Percentiles rank a stretch among this genome's conserved stretches.
Conservation (phyloP, 805 yeast species). For the Kurtzmaniella cleridarum region DNA sequence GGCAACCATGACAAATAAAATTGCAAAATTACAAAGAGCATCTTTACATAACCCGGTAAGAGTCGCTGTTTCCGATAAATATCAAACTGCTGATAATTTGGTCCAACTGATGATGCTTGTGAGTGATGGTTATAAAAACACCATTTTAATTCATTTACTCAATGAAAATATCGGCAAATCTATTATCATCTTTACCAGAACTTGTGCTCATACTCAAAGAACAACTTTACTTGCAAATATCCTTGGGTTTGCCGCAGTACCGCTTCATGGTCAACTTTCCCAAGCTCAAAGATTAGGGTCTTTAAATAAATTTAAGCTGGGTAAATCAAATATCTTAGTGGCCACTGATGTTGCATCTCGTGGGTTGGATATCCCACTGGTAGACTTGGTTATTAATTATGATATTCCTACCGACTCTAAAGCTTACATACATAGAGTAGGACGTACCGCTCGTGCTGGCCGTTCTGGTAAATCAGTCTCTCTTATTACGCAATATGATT, state of each 20-base stretch:
- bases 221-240: constrained; percentile 75
- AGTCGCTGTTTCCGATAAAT: constrained; percentile 82
- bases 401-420: constrained; percentile 83
- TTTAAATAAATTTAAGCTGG: constrained; percentile 71
- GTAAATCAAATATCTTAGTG: constrained; percentile 60
- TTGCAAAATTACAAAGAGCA: constrained; percentile 91
- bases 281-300: constrained; percentile 84
- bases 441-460: constrained; percentile 95
- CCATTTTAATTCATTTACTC: constrained; percentile 73
- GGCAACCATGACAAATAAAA: constrained; percentile 96
- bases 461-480: constrained; percentile 83
- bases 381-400: constrained; percentile 70
- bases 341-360: constrained; percentile 90
- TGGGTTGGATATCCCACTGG: constrained; percentile 80
- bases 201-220: constrained; percentile 93
- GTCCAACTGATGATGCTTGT: constrained; percentile 84
- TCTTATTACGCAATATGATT: constrained; percentile 89
- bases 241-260: constrained; percentile 84
- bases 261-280: constrained; percentile 87
- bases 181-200: constrained; percentile 83
- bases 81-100: constrained; percentile 91
- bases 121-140: constrained; percentile 89
- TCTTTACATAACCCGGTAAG: constrained; percentile 84
- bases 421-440: constrained; percentile 83
- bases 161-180: constrained; percentile 84